These are phyloP conservation scores for Limonium bicolor DNA, from an alignment of 148 eudicot species.

Conservation along the genomic window DNA sequence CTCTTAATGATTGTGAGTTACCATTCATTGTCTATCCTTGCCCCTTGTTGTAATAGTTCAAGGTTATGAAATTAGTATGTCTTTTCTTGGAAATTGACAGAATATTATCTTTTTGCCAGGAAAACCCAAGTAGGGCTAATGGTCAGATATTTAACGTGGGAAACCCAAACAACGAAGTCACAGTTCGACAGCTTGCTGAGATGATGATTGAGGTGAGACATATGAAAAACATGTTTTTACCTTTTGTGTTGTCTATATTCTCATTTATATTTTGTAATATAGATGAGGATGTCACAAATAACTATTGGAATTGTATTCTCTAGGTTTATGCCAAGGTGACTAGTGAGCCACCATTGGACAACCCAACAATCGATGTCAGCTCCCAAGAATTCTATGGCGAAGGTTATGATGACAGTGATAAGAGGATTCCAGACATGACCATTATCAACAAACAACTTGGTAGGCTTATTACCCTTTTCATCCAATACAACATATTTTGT, in stretches of 20 bases:
- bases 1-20: slow-evolving; percentile 79
- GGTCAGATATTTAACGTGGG: slow-evolving; percentile 98
- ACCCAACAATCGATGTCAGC: slow-evolving; percentile 80
- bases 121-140: slow-evolving; percentile 94
- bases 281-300: no score
- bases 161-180: slow-evolving; percentile 96
- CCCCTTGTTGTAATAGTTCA: no score
- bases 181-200: slow-evolving; percentile 96
- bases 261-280: no score
- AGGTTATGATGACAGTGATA: slow-evolving; percentile 97
- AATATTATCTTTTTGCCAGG: slow-evolving; percentile 40
- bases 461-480: slow-evolving; percentile 14
- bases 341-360: slow-evolving; percentile 54
- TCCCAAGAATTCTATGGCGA: slow-evolving; percentile 90
- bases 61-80: no score
- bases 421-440: slow-evolving; percentile 97
- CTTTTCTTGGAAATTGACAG: no score
- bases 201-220: slow-evolving; percentile 98
- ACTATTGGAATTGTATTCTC: no score
- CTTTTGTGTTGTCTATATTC: no score
- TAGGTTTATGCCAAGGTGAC: slow-evolving; percentile 92
- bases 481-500: no score
- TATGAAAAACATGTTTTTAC: no score
- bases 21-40: no score
- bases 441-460: slow-evolving; percentile 92